A percentile compares a stretch with the other conserved stretches of the same genome.
Evolutionary conservation across 768 basidiomycete species (phyloP).

Genomic region (Kwoniella botswanensis): DNA sequence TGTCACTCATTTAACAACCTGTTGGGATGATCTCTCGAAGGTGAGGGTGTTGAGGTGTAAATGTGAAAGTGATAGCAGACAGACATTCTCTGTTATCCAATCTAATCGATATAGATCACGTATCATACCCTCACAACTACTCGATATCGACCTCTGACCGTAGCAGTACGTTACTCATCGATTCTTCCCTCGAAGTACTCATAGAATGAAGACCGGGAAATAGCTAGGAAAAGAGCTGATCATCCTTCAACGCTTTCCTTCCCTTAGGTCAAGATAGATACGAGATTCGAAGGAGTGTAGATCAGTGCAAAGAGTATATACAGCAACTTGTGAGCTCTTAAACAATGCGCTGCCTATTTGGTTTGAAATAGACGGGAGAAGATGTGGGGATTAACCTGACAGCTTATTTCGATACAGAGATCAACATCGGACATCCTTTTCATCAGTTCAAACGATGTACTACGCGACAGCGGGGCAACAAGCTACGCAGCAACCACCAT

Average conservation of each 20-base stretch:
- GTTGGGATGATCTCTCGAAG: slow-evolving; percentile 3
- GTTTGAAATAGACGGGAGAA: too few relatives aligned
- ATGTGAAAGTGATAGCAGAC: neutral
- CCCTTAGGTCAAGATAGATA: slow-evolving; percentile 1
- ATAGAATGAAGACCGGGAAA: neutral
- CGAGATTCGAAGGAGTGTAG: too few relatives aligned
- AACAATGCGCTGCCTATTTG: too few relatives aligned
- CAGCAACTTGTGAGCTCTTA: too few relatives aligned
- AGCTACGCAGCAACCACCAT: slow-evolving; percentile 31
- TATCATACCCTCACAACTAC: slow-evolving; percentile 8
- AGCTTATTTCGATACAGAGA: too few relatives aligned
- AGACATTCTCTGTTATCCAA: neutral
- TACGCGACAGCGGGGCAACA: slow-evolving; percentile 54
- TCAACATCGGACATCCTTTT: neutral
- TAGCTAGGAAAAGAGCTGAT: slow-evolving; percentile 1
- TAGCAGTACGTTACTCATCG: neutral
- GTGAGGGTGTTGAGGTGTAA: neutral
- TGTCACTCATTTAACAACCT: neutral
- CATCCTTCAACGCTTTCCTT: neutral
- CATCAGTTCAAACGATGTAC: slow-evolving; percentile 31
- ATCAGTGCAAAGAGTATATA: too few relatives aligned
- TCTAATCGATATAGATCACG: neutral
- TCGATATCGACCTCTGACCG: slow-evolving; percentile 1
- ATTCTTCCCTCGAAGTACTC: neutral
- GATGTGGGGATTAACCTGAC: too few relatives aligned